Evolutionary conservation across 805 yeast species (phyloP), one percentile per base, ranked within the genome.

Genomic region (Kuraishia molischiana): DNA sequence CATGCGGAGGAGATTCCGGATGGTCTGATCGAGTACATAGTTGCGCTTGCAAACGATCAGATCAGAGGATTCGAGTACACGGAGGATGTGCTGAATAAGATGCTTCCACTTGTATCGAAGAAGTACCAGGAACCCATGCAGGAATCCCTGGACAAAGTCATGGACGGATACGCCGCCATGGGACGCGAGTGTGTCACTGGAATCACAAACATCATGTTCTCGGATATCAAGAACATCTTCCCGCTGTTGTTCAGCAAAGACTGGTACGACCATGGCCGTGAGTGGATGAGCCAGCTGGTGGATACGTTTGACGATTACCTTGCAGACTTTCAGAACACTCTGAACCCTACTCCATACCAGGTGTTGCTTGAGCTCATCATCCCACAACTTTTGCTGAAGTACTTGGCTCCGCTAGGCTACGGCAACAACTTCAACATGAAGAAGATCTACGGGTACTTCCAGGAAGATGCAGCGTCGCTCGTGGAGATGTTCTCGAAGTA

Each of bases 31-130:
- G 95, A 86, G 50, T 86, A 86, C 57, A 59, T 84, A 37, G 72
- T 84, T 13, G 95, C 95, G 0, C 67, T 85, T 14, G 90, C 89
- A 2, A 86, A 86, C 57, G 92, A 89, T 47, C 94, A 83, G 57
- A 74, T 78, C 63, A 67, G 77, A 44, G 79, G 79, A 13, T 81
- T 83, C 3, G 80, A 75, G 47, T 74, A 74, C 44, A 62, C 79
- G 2, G 92, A 83, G 44, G 81, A 83, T 19, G 77, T 84, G 40
- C 69, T 81, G 4, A 74, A 74, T 35, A 69, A 80, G 41, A 70
- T 80, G 47, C 72, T 75, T 18, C 75, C 72, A n/a, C 65, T 76
- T 50, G 82, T 85, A 32, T 68, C 80, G 29, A 79, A 77, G 31
- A 72, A 67, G 40, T 82, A 83, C 57, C 66, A 69, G 38, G 67